Evolutionary conservation across 805 yeast genomes (phyloP).

Genomic region (Priceomyces carsonii): DNA sequence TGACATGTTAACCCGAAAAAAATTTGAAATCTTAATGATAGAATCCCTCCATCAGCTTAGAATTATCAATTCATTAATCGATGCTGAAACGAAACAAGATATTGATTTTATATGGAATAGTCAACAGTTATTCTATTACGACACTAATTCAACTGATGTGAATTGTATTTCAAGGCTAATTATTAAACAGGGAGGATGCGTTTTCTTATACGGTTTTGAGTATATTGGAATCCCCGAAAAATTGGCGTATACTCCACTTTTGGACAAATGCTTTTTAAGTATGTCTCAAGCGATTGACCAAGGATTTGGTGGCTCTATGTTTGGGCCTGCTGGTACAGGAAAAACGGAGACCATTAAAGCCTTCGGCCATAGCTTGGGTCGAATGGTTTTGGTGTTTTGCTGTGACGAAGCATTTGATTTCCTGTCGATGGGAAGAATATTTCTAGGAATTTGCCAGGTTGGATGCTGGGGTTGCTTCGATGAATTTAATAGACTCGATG

Average conservation of each 20-base stretch:
- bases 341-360: constrained; percentile 91
- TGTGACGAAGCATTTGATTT: constrained; percentile 90
- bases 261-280: constrained; percentile 61
- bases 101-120: constrained; percentile 46
- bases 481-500: constrained; percentile 83
- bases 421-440: constrained; percentile 72
- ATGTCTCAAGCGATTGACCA: constrained; percentile 76
- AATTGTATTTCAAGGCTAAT: constrained; percentile 35
- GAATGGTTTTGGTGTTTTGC: constrained; percentile 80
- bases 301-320: constrained; percentile 82
- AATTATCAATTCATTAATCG: constrained; percentile 24
- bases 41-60: constrained; percentile 65
- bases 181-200: constrained; percentile 54
- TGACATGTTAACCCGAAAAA: constrained; percentile 34
- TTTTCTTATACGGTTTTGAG: constrained; percentile 72
- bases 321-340: constrained; percentile 98
- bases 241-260: constrained; percentile 74
- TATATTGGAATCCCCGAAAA: constrained; percentile 75
- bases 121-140: constrained; percentile 51
- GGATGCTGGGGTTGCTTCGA: constrained; percentile 98
- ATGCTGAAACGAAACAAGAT: constrained; percentile 9
- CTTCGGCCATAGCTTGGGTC: constrained; percentile 75
- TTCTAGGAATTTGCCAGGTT: constrained; percentile 75
- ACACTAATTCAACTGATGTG: constrained; percentile 20
- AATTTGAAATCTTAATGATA: constrained; percentile 60